Evolutionary conservation across 495 filamentous ascomycete species (phyloP), one percentile per base, ranked within the genome.

Genomic region (Lophiostoma macrostomum): DNA sequence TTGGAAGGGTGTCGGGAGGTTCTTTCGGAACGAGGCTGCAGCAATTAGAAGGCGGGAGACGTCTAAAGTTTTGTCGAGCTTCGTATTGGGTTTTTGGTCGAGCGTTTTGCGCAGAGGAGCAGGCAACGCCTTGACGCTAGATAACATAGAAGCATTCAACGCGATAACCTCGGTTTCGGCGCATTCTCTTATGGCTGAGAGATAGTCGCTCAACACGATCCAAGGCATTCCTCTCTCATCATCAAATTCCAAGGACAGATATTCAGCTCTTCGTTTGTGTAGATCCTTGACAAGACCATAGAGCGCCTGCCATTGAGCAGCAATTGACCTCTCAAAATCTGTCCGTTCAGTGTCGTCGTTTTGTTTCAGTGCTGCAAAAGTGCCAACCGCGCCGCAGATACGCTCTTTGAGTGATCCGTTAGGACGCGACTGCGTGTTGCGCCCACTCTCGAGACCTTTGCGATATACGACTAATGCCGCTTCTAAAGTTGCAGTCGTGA

Each of bases 281-380:
- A 99, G 77, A 64, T 97, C 91, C 11, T 82, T 74, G 40, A 91
- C 76, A 19, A 96, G 76, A 32, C 91, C 83, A 72, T 87, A 93
- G 69, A 93, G 94, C 36, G 88, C 78, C 34, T 85, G 81, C 94
- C 93, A 98, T 63, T 96, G 91, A 7, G 83, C 73, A 64, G 90
- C 82, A 32, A 83, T 84, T 25, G 85, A 81, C 24, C 70, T 69
- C 34, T 82, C 77, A 66, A 86, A 91, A 34, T 83, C 79, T 12
- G 81, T 76, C 53, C 86, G 87, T 53, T 93, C 85, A 63, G 85
- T 78, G 5, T 82, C 83, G 5, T 80, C 74, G 19, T 79, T 73
- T 23, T 71, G 76, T 50, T 77, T 80, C 13, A 76, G 74, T 16
- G 90, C 69, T 1, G 79, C 74, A 10, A 85, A 83, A 1, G 78